Conservation (phyloP, 305 asterid species). For the Fraxinus baroniana region DNA sequence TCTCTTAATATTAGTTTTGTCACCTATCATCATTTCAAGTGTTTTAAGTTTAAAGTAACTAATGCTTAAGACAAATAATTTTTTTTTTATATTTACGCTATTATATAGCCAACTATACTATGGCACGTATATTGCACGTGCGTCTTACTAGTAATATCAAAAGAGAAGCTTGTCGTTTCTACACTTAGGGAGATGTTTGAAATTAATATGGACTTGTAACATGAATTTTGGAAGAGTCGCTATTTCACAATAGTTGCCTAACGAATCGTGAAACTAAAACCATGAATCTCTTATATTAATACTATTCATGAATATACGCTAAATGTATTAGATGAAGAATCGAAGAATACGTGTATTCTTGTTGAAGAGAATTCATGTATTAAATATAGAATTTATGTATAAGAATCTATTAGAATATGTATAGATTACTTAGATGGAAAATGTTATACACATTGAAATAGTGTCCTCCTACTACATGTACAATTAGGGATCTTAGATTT, state of each 20-base stretch:
- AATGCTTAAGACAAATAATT: too few relatives aligned
- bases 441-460: not conserved
- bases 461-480: not conserved
- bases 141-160: not conserved
- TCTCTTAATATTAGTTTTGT: too few relatives aligned
- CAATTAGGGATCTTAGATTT: not conserved
- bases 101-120: too few relatives aligned
- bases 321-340: not conserved
- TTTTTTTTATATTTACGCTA: too few relatives aligned
- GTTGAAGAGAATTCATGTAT: not conserved
- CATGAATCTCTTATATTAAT: not conserved
- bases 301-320: not conserved
- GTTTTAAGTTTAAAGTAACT: too few relatives aligned
- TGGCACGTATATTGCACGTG: too few relatives aligned
- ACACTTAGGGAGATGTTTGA: not conserved
- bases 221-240: not conserved
- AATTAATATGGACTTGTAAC: not conserved
- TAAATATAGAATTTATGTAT: not conserved
- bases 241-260: not conserved
- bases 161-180: not conserved
- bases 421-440: not conserved
- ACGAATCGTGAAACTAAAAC: not conserved
- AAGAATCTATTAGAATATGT: not conserved
- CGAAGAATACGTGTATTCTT: not conserved
- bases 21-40: too few relatives aligned